Evolutionary conservation across 441 rosid genomes (phyloP).

Genomic region (Daphne laureola): DNA sequence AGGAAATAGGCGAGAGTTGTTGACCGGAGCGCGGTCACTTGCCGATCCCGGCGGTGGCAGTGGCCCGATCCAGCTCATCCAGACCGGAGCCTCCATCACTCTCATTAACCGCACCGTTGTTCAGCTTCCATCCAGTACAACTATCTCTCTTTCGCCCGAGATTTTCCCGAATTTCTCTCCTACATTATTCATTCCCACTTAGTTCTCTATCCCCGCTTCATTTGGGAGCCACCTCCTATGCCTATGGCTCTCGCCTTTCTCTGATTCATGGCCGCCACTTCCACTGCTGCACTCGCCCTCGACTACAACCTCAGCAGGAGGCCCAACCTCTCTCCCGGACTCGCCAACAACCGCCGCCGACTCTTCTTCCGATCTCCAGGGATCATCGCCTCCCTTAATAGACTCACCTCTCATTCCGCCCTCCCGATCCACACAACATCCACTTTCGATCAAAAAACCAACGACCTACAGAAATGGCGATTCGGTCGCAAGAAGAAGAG

Average conservation of each 20-base stretch:
- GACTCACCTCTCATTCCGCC: constrained; percentile 34
- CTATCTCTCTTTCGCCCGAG: constrained; percentile 10
- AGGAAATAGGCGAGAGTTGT: no score
- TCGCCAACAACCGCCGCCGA: constrained; percentile 20
- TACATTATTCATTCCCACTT: constrained; percentile 5
- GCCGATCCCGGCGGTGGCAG: constrained; percentile 21
- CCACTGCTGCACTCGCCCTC: constrained; percentile 40
- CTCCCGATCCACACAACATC: constrained; percentile 38
- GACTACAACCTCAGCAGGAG: constrained; percentile 31
- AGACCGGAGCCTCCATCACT: no score
- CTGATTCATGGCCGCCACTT: constrained; percentile 47
- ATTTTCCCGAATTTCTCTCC: constrained; percentile 16
- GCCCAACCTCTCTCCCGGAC: constrained; percentile 15
- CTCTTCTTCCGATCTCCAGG: constrained; percentile 8
- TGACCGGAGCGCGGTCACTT: constrained; percentile 24
- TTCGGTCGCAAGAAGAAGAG: constrained; percentile 40
- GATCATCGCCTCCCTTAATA: constrained; percentile 17
- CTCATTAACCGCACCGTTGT: no score
- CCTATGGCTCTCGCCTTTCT: constrained; percentile 31
- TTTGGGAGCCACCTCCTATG: constrained; percentile 3
- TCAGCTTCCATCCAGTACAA: no score
- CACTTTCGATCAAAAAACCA: constrained; percentile 25
- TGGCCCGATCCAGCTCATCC: constrained; percentile 15
- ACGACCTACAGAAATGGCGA: constrained; percentile 54
- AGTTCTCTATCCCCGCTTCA: neutral